These are phyloP conservation scores for Cryomyces antarcticus DNA, from an alignment of 495 filamentous ascomycete species.

Conservation along the genomic window DNA sequence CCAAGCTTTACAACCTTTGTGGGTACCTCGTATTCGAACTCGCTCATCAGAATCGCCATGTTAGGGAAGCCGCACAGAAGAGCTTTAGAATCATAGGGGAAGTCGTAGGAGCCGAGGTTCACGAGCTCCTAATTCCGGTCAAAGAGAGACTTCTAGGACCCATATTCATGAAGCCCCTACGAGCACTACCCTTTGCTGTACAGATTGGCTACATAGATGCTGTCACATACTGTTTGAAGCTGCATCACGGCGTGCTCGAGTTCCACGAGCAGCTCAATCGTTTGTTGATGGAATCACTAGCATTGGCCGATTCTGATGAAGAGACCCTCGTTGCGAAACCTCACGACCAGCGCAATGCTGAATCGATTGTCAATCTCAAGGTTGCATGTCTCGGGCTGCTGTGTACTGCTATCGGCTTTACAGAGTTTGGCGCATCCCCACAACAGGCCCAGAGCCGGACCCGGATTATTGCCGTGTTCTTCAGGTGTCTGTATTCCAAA, in stretches of 20 bases:
- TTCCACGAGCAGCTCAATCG: slow-evolving; percentile 84
- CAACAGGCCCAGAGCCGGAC: slow-evolving; percentile 48
- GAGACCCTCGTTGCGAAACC: slow-evolving; percentile 70
- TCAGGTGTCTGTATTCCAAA: slow-evolving; percentile 87
- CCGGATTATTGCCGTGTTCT: slow-evolving; percentile 86
- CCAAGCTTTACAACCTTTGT: slow-evolving; percentile 51
- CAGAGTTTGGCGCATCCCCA: slow-evolving; percentile 55
- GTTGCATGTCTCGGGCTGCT: slow-evolving; percentile 87
- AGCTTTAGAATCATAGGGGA: slow-evolving; percentile 65
- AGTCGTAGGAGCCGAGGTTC: slow-evolving; percentile 52
- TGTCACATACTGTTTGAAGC: slow-evolving; percentile 74
- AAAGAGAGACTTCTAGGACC: slow-evolving; percentile 68
- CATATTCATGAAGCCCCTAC: slow-evolving; percentile 85
- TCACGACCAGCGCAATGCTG: slow-evolving; percentile 71
- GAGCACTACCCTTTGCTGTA: slow-evolving; percentile 73
- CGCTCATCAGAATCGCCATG: slow-evolving; percentile 83
- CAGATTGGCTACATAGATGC: slow-evolving; percentile 98
- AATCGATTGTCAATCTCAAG: slow-evolving; percentile 75
- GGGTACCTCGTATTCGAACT: slow-evolving; percentile 70
- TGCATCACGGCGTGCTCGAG: slow-evolving; percentile 66
- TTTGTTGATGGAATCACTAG: slow-evolving; percentile 77
- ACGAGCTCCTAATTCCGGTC: slow-evolving; percentile 68
- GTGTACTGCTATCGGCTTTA: slow-evolving; percentile 78
- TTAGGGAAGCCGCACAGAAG: slow-evolving; percentile 63
- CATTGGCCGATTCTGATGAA: slow-evolving; percentile 81